A percentile compares a stretch with the other conserved stretches of the same genome.
phyloP scores from a whole-genome alignment of 2,329 filamentous ascomycete genomes.

The Chrysoporthe cubensis region DNA sequence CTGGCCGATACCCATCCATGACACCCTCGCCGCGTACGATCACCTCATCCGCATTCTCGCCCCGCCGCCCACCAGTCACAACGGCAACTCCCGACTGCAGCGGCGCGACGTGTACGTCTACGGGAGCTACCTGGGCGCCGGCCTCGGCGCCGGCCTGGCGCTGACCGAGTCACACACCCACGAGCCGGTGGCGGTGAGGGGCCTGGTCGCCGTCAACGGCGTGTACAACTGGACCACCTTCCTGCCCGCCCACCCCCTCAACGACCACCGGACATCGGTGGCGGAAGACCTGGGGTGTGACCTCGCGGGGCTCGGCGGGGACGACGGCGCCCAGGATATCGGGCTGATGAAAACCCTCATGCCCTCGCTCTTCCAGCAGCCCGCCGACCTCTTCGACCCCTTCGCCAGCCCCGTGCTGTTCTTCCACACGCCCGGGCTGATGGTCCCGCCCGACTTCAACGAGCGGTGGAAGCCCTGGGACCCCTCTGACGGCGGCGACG shows the following conservation, averaged over 20 bases:
- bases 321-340: conserved; percentile 43
- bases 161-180: conserved; percentile 57
- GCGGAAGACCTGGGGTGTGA: conserved; percentile 26
- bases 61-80: conserved; percentile 35
- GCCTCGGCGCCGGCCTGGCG: conserved; percentile 59
- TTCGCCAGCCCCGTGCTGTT: conserved; percentile 64
- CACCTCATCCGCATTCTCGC: conserved; percentile 54
- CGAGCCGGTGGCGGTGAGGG: conserved; percentile 52
- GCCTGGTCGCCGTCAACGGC: conserved; percentile 61
- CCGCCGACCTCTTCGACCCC: conserved; percentile 58
- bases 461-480: not conserved
- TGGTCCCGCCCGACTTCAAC: conserved; percentile 50
- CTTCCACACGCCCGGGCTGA: conserved; percentile 57
- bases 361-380: conserved; percentile 51
- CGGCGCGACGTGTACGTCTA: conserved; percentile 54
- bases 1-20: conserved; percentile 64
- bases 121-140: conserved; percentile 61
- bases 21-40: conserved; percentile 56
- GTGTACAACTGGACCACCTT: conserved; percentile 69
- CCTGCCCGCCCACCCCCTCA: conserved; percentile 55
- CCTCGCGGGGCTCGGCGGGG: conserved; percentile 30
- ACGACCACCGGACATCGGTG: conserved; percentile 35
- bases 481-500: not conserved
- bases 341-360: conserved; percentile 41
- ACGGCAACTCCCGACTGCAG: conserved; percentile 13